Evolutionary conservation across 805 yeast species (phyloP).

Genomic region (Cyberlindnera meyerae): DNA sequence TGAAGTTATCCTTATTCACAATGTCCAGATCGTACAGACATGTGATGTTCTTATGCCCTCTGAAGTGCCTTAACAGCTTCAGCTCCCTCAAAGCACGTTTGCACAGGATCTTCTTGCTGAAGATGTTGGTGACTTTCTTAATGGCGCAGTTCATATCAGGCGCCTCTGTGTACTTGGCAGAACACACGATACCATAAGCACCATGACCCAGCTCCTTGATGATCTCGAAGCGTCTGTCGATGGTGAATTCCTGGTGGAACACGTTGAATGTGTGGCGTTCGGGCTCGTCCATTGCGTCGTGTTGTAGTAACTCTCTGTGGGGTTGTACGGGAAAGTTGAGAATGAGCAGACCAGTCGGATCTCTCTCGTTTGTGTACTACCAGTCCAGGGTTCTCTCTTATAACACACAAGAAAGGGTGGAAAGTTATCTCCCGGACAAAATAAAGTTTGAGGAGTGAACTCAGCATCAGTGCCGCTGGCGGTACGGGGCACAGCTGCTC

Average conservation of each 20-base stretch:
- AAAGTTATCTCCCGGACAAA: no score
- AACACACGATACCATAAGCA: slow-evolving; percentile 95
- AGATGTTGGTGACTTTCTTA: slow-evolving; percentile 92
- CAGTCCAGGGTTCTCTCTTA: no score
- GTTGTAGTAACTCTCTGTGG: no score
- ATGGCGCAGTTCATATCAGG: slow-evolving; percentile 86
- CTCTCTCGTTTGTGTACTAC: no score
- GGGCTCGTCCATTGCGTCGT: slow-evolving; percentile 23
- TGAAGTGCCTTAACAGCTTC: slow-evolving; percentile 83
- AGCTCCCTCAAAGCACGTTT: slow-evolving; percentile 89
- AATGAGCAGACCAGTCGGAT: no score
- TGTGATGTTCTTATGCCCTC: slow-evolving; percentile 95
- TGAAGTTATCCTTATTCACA: slow-evolving; percentile 65
- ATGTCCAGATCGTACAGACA: slow-evolving; percentile 93
- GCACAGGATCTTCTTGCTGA: slow-evolving; percentile 84
- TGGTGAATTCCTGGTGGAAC: slow-evolving; percentile 86
- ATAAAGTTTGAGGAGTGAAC: no score
- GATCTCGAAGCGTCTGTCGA: slow-evolving; percentile 82
- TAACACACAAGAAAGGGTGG: no score
- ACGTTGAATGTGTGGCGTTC: slow-evolving; percentile 54
- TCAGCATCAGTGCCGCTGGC: no score
- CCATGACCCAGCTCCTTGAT: slow-evolving; percentile 96
- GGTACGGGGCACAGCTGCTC: no score
- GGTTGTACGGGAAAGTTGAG: no score
- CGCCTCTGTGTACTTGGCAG: slow-evolving; percentile 75